Conservation (phyloP, 163 green algal genomes). For the Prototheca wickerhamii region DNA sequence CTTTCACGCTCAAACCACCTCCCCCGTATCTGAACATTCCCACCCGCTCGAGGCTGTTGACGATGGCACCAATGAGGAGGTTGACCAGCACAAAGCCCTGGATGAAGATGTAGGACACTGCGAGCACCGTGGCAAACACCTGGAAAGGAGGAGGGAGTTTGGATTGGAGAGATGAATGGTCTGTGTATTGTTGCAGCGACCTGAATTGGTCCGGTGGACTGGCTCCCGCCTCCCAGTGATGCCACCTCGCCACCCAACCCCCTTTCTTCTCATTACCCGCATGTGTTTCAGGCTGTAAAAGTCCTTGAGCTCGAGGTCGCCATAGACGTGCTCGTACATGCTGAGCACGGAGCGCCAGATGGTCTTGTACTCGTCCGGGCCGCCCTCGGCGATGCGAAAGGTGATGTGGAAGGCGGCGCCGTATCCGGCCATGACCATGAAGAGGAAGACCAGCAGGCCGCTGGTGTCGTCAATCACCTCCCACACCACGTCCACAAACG, state of each 20-base stretch:
- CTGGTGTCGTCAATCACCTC: slow-evolving; percentile 17
- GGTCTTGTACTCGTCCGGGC: background rate
- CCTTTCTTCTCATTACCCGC: too few species aligned
- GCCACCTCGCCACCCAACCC: background rate
- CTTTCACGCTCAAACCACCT: background rate
- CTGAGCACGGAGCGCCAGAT: slow-evolving; percentile 1
- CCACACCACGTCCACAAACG: slow-evolving; percentile 29
- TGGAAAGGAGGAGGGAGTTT: background rate
- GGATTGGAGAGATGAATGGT: too few species aligned
- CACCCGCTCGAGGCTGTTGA: slow-evolving; percentile 36
- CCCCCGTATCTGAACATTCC: slow-evolving; percentile 3
- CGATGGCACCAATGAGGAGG: slow-evolving; percentile 59
- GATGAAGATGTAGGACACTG: slow-evolving; percentile 58
- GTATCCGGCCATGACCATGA: slow-evolving; percentile 34
- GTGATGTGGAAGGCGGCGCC: slow-evolving; percentile 49
- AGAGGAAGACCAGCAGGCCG: slow-evolving; percentile 29
- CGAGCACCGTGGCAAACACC: slow-evolving; percentile 44
- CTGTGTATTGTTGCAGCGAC: too few species aligned
- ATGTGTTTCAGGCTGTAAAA: background rate
- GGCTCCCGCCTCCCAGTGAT: too few species aligned
- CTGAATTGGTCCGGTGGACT: too few species aligned
- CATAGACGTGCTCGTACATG: background rate
- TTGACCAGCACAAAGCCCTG: slow-evolving; percentile 66
- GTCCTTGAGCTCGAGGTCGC: slow-evolving; percentile 4
- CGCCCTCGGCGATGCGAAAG: slow-evolving; percentile 40